Conservation (phyloP, 805 yeast genomes). For the Candida dajiaensis region DNA sequence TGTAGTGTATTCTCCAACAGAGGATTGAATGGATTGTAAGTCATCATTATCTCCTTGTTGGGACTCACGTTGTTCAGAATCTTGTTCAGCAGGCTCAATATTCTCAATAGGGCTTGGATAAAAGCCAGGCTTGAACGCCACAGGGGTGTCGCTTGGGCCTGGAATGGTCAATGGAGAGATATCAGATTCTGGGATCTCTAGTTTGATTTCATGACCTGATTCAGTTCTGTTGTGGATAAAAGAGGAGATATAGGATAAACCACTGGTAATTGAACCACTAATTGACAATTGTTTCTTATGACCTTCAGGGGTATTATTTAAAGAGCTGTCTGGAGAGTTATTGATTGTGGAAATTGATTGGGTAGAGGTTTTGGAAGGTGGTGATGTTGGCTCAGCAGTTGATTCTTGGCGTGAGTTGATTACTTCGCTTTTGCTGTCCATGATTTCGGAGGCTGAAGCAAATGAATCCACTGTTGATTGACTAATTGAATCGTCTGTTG, state of each 20-base stretch:
- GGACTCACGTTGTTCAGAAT: neutral
- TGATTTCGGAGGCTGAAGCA: conserved; percentile 19
- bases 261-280: conserved; percentile 16
- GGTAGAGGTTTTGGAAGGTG: conserved; percentile 11
- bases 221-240: conserved; percentile 1
- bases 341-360: conserved; percentile 18
- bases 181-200: neutral
- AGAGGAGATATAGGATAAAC: conserved; percentile 13
- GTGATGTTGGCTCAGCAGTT: neutral
- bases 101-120: neutral
- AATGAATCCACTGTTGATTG: conserved; percentile 18
- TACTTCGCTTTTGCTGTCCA: conserved; percentile 9
- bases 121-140: neutral
- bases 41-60: neutral
- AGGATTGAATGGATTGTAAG: conserved; percentile 8
- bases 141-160: neutral
- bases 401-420: neutral
- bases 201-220: neutral
- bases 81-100: neutral
- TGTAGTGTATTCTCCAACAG: conserved; percentile 3
- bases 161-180: conserved; percentile 1
- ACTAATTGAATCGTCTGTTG: conserved; percentile 10
- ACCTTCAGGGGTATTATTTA: neutral
- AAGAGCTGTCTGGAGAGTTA: neutral
- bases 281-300: conserved; percentile 18